phyloP scores from a whole-genome alignment of 257 asterid genomes.

The Jaltomata sinuosa region DNA sequence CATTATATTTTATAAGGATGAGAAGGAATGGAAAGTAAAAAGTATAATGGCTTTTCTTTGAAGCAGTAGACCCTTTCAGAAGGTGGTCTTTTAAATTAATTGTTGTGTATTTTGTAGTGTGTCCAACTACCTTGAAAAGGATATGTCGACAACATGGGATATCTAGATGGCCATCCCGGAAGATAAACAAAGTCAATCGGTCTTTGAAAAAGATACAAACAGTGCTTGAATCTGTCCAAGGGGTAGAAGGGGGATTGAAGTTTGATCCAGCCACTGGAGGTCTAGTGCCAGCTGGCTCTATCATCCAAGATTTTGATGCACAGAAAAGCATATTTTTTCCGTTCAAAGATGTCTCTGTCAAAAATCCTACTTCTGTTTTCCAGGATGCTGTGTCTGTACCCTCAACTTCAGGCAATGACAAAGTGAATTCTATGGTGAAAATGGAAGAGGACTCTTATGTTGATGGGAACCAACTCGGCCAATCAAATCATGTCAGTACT shows the following conservation, averaged over 20 bases:
- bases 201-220: slow-evolving; percentile 70
- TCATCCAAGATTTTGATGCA: slow-evolving; percentile 29
- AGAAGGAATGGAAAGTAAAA: neutral
- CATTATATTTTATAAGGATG: neutral
- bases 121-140: slow-evolving; percentile 92
- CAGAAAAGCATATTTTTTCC: slow-evolving; percentile 9
- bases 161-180: slow-evolving; percentile 92
- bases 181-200: slow-evolving; percentile 79
- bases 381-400: slow-evolving; percentile 8
- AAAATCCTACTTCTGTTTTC: slow-evolving; percentile 14
- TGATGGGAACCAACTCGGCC: slow-evolving; percentile 18
- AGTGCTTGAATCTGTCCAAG: slow-evolving; percentile 80
- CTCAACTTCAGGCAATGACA: slow-evolving; percentile 19
- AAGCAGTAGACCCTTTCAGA: neutral
- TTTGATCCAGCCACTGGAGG: slow-evolving; percentile 50
- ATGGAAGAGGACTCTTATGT: slow-evolving; percentile 36
- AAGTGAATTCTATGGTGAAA: slow-evolving; percentile 31
- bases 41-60: neutral
- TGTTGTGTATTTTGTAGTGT: slow-evolving; percentile 36
- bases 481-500: neutral
- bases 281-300: slow-evolving; percentile 37
- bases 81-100: neutral
- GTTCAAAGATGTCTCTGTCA: slow-evolving; percentile 6
- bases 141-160: slow-evolving; percentile 89
- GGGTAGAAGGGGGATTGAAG: slow-evolving; percentile 69